A percentile compares a stretch with the other conserved stretches of the same genome.
These are phyloP conservation scores for Colletotrichum euphorbiae DNA, from an alignment of 2,329 filamentous ascomycete genomes.

Conservation along the genomic window DNA sequence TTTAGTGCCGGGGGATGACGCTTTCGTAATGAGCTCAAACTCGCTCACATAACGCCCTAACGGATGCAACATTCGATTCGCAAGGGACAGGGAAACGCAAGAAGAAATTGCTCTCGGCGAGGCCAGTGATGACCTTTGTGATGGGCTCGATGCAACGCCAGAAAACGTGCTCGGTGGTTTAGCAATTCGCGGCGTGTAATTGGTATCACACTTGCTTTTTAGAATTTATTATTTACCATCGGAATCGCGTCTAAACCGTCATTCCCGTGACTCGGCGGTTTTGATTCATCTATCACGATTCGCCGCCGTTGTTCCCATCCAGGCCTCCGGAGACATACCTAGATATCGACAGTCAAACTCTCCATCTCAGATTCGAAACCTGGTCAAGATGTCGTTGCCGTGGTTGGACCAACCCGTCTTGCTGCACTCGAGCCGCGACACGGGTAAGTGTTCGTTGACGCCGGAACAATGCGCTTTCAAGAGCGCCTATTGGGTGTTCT, in stretches of 20 bases:
- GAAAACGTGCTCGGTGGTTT: conserved; percentile 6
- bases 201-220: not conserved
- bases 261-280: no score
- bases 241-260: no score
- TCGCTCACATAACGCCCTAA: conserved; percentile 18
- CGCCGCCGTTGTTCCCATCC: not conserved
- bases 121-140: no score
- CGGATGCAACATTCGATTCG: not conserved
- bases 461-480: conserved; percentile 59
- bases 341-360: not conserved
- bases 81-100: not conserved
- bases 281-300: not conserved
- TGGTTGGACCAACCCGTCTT: conserved; percentile 56
- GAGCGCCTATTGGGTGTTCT: conserved; percentile 54
- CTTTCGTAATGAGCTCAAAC: conserved; percentile 30
- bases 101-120: no score
- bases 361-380: no score
- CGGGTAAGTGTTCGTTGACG: conserved; percentile 48
- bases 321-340: no score
- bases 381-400: conserved; percentile 23
- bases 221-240: no score
- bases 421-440: conserved; percentile 53
- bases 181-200: not conserved
- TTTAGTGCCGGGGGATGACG: not conserved
- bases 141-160: not conserved